These are phyloP conservation scores for Backusella tarrabulga DNA, from an alignment of 192 early-diverging fungal species.

Conservation along the genomic window DNA sequence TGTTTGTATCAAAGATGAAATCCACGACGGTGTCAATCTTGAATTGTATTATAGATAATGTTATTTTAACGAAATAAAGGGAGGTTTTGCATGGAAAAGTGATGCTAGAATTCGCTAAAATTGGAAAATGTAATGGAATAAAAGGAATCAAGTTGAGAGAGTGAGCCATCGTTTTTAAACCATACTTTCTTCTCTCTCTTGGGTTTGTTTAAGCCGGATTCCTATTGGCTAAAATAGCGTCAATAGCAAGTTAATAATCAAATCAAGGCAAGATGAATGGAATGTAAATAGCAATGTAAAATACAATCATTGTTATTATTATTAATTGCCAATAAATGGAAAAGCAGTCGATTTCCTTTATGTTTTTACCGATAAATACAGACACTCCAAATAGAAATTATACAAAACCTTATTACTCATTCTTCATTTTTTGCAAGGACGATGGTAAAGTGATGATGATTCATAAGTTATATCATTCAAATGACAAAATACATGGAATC, in stretches of 20 bases:
- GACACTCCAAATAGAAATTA: too few relatives aligned
- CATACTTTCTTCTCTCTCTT: too few relatives aligned
- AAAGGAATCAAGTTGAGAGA: background rate
- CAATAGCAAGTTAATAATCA: too few relatives aligned
- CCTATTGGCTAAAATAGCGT: background rate
- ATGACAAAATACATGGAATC: background rate
- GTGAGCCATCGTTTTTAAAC: too few relatives aligned
- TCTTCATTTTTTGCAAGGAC: too few relatives aligned
- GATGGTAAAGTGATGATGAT: background rate
- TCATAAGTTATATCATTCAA: background rate
- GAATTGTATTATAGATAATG: conserved; percentile 76
- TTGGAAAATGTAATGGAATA: background rate
- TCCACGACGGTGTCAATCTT: conserved; percentile 86
- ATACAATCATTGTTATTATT: too few relatives aligned
- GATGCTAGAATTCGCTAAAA: background rate
- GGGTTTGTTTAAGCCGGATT: too few relatives aligned
- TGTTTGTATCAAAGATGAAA: conserved; percentile 56
- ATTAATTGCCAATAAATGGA: too few relatives aligned
- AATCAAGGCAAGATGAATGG: too few relatives aligned
- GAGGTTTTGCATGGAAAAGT: background rate
- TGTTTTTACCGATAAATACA: too few relatives aligned
- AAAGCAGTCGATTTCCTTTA: background rate
- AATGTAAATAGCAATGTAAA: too few relatives aligned
- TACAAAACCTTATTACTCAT: too few relatives aligned
- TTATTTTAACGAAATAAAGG: conserved; percentile 10